A percentile compares a stretch with the other conserved stretches of the same genome.
Evolutionary conservation across 2,329 filamentous ascomycete species (phyloP).

Genomic region (Trichoderma sp.): DNA sequence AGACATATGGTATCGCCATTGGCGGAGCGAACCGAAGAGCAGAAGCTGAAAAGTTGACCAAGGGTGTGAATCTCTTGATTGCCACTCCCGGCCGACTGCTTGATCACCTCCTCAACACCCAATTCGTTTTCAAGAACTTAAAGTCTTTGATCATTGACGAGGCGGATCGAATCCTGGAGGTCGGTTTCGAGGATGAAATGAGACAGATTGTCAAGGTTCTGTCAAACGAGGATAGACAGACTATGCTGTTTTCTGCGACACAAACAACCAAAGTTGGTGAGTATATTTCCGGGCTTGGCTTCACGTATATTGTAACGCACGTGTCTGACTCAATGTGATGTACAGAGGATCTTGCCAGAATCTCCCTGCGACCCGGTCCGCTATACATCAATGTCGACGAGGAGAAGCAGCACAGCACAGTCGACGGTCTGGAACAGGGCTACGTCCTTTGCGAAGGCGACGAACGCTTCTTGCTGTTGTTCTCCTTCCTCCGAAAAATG

Average conservation of each 20-base stretch:
- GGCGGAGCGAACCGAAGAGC: constrained; percentile 88
- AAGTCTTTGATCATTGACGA: constrained; percentile 93
- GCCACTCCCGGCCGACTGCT: constrained; percentile 89
- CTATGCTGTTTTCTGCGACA: constrained; percentile 97
- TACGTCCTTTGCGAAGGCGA: constrained; percentile 93
- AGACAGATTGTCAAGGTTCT: constrained; percentile 92
- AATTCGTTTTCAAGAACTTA: constrained; percentile 85
- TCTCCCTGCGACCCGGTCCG: constrained; percentile 85
- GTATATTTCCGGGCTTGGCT: constrained; percentile 4
- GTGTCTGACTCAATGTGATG: background rate
- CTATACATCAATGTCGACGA: constrained; percentile 97
- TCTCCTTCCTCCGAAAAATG: constrained; percentile 82
- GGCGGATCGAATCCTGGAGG: constrained; percentile 92
- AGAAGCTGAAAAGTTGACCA: constrained; percentile 88
- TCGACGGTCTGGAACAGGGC: constrained; percentile 90
- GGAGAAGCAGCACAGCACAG: constrained; percentile 83
- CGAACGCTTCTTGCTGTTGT: constrained; percentile 88
- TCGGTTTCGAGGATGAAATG: constrained; percentile 99
- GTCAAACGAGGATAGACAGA: constrained; percentile 81
- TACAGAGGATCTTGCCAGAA: constrained; percentile 81
- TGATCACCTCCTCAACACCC: constrained; percentile 88
- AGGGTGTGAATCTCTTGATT: constrained; percentile 92
- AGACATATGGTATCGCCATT: constrained; percentile 92
- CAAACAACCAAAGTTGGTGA: constrained; percentile 86
- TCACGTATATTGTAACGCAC: background rate